A percentile compares a stretch with the other conserved stretches of the same genome.
These are phyloP conservation scores for Suillus subaureus DNA, from an alignment of 768 basidiomycete genomes.

Conservation along the genomic window DNA sequence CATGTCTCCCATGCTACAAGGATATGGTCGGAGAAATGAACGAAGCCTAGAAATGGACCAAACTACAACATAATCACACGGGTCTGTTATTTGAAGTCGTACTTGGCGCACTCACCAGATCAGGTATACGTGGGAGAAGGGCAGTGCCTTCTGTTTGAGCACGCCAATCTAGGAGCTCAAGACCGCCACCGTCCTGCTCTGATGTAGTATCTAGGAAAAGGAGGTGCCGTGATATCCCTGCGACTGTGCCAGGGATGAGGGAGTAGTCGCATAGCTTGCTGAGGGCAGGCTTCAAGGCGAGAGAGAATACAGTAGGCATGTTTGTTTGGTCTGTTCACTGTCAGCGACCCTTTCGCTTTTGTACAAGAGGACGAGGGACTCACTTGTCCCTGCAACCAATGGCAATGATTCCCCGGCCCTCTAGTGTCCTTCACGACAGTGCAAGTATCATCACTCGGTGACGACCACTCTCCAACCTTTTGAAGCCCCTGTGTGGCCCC, in stretches of 20 bases:
- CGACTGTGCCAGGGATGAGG: conserved; percentile 24
- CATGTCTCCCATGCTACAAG: conserved; percentile 31
- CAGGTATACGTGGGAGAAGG: conserved; percentile 23
- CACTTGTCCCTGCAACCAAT: conserved; percentile 20
- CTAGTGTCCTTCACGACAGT: conserved; percentile 18
- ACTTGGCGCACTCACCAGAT: conserved; percentile 22
- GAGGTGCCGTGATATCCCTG: conserved; percentile 25
- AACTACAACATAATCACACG: conserved; percentile 16
- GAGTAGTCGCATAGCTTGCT: conserved; percentile 24
- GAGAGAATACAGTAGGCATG: conserved; percentile 24
- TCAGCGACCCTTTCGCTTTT: background rate
- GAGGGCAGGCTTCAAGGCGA: conserved; percentile 25
- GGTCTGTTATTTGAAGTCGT: background rate
- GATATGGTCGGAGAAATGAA: conserved; percentile 23
- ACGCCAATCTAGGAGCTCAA: conserved; percentile 34
- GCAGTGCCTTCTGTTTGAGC: conserved; percentile 25
- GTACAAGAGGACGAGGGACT: conserved; percentile 5
- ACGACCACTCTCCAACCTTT: conserved; percentile 22
- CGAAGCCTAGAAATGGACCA: conserved; percentile 28
- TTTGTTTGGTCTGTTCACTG: conserved; percentile 14
- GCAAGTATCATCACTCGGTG: conserved; percentile 19
- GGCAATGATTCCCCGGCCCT: conserved; percentile 21
- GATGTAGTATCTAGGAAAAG: conserved; percentile 27
- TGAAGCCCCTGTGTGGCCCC: conserved; percentile 19
- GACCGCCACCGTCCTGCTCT: conserved; percentile 19